phyloP scores from a whole-genome alignment of 495 filamentous ascomycete species.

The Tuber melanosporum region DNA sequence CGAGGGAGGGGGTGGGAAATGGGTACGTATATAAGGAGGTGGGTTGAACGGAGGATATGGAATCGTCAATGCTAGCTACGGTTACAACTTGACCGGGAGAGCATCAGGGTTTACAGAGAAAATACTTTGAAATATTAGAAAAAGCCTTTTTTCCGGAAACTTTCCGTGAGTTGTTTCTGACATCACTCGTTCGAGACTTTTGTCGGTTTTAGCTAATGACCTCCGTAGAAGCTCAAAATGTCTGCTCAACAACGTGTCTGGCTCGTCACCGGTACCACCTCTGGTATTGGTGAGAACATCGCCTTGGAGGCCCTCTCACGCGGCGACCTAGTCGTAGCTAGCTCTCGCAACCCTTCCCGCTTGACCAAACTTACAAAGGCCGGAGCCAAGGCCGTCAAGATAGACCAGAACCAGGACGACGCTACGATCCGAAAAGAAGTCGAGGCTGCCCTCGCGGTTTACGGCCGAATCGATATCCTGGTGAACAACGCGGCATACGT shows the following conservation, averaged over 20 bases:
- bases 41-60: background rate
- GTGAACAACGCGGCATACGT: conserved; percentile 52
- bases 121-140: background rate
- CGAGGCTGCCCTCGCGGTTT: conserved; percentile 43
- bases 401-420: conserved; percentile 40
- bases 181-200: background rate
- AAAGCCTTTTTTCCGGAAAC: background rate
- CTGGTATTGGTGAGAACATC: conserved; percentile 43
- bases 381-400: conserved; percentile 41
- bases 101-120: background rate
- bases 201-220: background rate
- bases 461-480: conserved; percentile 48
- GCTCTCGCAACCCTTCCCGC: conserved; percentile 27
- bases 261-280: conserved; percentile 46
- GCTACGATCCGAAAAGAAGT: conserved; percentile 29
- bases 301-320: conserved; percentile 38
- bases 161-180: background rate
- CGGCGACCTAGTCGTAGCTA: conserved; percentile 45
- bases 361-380: conserved; percentile 41
- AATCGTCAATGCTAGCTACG: background rate
- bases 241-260: conserved; percentile 37
- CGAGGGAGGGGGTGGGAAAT: background rate
- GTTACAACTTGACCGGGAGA: background rate
- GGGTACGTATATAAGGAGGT: background rate
- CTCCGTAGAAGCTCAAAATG: background rate